Evolutionary conservation across 164 flowering plant genomes (phyloP).

Genomic region (Macadamia integrifolia): DNA sequence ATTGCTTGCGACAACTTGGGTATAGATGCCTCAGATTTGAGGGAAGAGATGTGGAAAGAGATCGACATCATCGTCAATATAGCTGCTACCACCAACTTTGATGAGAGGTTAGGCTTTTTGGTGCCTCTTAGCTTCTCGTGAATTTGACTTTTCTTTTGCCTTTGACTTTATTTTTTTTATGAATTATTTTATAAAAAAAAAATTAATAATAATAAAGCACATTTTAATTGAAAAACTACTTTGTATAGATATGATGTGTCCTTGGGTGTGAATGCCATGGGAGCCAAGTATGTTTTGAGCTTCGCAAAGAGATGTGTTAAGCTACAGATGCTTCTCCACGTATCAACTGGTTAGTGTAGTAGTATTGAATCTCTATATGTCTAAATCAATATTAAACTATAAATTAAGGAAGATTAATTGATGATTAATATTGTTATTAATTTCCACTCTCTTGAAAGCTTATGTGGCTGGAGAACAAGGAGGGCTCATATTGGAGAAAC

Average conservation of each 20-base stretch:
- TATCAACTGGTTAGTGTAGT: constrained; percentile 46
- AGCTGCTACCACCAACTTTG: constrained; percentile 67
- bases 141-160: too few species aligned
- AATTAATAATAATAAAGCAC: background rate
- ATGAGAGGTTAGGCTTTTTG: constrained; percentile 31
- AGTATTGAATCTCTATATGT: background rate
- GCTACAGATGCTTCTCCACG: constrained; percentile 41
- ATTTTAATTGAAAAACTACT: background rate
- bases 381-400: background rate
- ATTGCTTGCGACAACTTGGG: constrained; percentile 39
- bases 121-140: too few species aligned
- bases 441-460: constrained; percentile 25
- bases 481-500: constrained; percentile 49
- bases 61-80: constrained; percentile 42
- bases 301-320: constrained; percentile 55
- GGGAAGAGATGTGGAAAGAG: constrained; percentile 35
- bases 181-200: too few species aligned
- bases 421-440: background rate
- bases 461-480: constrained; percentile 53
- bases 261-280: constrained; percentile 46
- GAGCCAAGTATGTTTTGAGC: constrained; percentile 44
- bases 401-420: too few species aligned
- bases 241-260: constrained; percentile 51
- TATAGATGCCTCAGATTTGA: constrained; percentile 29
- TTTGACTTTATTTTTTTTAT: too few species aligned